Evolutionary conservation across 371 early-diverging fungal species (phyloP), one percentile per base, ranked within the genome.

Genomic region (Mucor piriformis): DNA sequence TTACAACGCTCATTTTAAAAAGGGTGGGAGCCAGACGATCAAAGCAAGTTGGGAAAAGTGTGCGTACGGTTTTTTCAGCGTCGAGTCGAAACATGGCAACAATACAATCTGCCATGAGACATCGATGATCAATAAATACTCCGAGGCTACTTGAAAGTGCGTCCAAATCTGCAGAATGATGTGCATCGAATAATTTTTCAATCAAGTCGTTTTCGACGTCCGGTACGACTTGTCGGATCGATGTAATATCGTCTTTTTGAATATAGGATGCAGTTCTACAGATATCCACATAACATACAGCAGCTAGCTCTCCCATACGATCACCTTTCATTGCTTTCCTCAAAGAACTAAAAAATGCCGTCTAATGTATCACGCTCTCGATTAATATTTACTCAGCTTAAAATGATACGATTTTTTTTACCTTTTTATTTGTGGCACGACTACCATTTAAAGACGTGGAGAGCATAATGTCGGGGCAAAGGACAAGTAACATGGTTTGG

Each of bases 261-360:
- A 87, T 75, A 62, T 83, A 90, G 0, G 89, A 83, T n/a, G 84
- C 76, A 1, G 89, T 90, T 54, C 84, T 79, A 62, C 87, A 88
- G 5, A 92, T 61, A 56, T 93, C 93, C 2, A 90, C 88, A 47
- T 82, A 88, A 59, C 89, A 88, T n/a, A 86, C 73, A 8, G 82
- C 79, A 5, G 89, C 83, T 16, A 89, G 74, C 32, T 92, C 93
- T 42, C 81, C 72, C 43, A 82, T 66, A 21, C 78, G 67, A 32
- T 75, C 70, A 27, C 74, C 73, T 40, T 79, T 78, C 46, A 88
- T 66, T 15, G 81, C 76, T 65, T 88, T 89, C 58, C 79, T 72
- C 18, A 93, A 69, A 12, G 68, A 70, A 15, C 83, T 87, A 35
- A 91, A 66, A 69, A 89, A 92, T 16, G 74, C 70, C 6, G 84